phyloP scores from a whole-genome alignment of 768 basidiomycete genomes.

The Candolleomyces efflorescens region DNA sequence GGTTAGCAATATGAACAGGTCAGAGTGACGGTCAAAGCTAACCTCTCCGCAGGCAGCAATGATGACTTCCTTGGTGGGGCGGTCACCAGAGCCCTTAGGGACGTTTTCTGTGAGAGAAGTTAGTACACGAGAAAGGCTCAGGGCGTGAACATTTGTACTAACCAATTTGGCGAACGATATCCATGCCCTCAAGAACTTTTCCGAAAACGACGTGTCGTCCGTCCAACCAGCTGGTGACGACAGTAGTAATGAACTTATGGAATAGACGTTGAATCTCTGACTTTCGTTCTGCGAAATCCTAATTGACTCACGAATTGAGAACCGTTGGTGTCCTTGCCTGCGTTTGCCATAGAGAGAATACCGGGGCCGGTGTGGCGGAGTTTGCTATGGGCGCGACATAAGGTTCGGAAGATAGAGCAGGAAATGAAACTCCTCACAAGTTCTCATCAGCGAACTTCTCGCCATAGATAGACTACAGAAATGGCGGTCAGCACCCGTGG shows the following conservation, averaged over 20 bases:
- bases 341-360: constrained; percentile 91
- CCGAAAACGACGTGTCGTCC: constrained; percentile 94
- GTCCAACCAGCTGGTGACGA: constrained; percentile 85
- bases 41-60: constrained; percentile 92
- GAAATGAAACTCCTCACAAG: constrained; percentile 53
- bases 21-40: constrained; percentile 11
- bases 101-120: constrained; percentile 55
- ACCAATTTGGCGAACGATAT: constrained; percentile 77
- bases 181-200: constrained; percentile 88
- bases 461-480: constrained; percentile 78
- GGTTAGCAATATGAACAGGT: constrained; percentile 4
- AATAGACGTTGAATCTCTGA: constrained; percentile 3
- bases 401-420: not conserved
- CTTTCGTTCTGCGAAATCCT: not conserved
- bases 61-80: constrained; percentile 69
- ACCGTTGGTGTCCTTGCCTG: constrained; percentile 92
- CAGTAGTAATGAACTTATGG: constrained; percentile 87
- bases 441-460: constrained; percentile 93
- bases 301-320: constrained; percentile 67
- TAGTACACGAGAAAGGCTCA: not conserved
- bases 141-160: constrained; percentile 13
- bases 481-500: not conserved
- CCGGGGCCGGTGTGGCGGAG: constrained; percentile 90
- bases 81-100: constrained; percentile 64
- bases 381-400: constrained; percentile 54